Conservation (phyloP, 345 rosid species). For the Turnera subulata region DNA sequence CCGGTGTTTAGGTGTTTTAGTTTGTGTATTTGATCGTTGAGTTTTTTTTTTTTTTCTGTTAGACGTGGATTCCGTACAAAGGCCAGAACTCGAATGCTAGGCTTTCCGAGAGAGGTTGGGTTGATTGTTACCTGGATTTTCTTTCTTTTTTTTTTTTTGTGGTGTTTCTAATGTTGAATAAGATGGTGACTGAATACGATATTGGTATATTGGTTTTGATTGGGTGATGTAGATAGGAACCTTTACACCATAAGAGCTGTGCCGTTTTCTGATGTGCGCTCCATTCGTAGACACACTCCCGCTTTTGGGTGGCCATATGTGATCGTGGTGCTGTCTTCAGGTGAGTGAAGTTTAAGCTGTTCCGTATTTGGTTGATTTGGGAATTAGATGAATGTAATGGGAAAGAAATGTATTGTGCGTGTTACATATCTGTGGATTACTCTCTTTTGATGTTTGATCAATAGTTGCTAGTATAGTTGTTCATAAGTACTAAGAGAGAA, state of each 20-base stretch:
- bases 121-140: too few relatives aligned
- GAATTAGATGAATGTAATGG: neutral
- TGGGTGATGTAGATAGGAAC: slow-evolving; percentile 56
- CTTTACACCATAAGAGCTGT: slow-evolving; percentile 82
- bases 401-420: too few relatives aligned
- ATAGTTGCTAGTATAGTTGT: too few relatives aligned
- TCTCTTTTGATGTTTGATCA: too few relatives aligned
- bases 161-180: too few relatives aligned
- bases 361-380: neutral
- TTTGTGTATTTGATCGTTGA: neutral
- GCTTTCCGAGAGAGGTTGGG: slow-evolving; percentile 80
- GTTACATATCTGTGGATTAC: too few relatives aligned
- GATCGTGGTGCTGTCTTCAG: slow-evolving; percentile 83
- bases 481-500: too few relatives aligned
- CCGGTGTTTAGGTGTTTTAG: neutral
- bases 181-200: slow-evolving; percentile 5
- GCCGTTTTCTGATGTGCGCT: slow-evolving; percentile 75
- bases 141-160: too few relatives aligned
- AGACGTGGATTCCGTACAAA: slow-evolving; percentile 96
- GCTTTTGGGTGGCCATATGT: slow-evolving; percentile 97
- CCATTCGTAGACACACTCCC: slow-evolving; percentile 81
- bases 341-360: slow-evolving; percentile 22
- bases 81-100: slow-evolving; percentile 62
- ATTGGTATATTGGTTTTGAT: neutral
- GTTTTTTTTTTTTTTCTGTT: neutral